Conservation (phyloP, 352 stramenopile genomes). For the Phytophthora sansomeana region DNA sequence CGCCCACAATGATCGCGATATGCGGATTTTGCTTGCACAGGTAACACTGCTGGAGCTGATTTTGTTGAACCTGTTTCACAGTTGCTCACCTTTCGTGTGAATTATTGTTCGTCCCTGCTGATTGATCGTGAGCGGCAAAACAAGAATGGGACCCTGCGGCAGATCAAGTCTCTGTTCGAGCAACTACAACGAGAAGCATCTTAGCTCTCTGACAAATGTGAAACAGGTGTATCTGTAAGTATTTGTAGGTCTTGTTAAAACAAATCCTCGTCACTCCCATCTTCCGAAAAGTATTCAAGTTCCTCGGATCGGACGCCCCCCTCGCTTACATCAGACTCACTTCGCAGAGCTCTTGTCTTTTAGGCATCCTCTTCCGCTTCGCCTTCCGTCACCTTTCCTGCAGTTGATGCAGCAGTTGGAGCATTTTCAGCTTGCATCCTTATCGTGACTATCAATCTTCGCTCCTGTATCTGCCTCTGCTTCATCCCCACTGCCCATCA, state of each 20-base stretch:
- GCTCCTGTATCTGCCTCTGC: background rate
- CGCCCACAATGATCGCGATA: slow-evolving; percentile 66
- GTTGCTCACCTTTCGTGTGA: background rate
- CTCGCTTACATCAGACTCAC: slow-evolving; percentile 62
- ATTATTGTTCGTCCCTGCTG: slow-evolving; percentile 18
- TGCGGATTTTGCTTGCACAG: slow-evolving; percentile 69
- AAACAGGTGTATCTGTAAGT: slow-evolving; percentile 19
- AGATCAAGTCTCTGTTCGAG: slow-evolving; percentile 84
- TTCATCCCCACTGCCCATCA: slow-evolving; percentile 15
- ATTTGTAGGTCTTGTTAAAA: slow-evolving; percentile 53
- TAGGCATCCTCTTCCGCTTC: slow-evolving; percentile 43
- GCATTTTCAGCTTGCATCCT: background rate
- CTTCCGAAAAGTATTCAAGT: slow-evolving; percentile 86
- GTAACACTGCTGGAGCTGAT: slow-evolving; percentile 20
- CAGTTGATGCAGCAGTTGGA: background rate
- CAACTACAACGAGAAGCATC: slow-evolving; percentile 66
- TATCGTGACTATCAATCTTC: slow-evolving; percentile 6
- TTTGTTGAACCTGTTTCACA: background rate
- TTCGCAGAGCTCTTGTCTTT: slow-evolving; percentile 52
- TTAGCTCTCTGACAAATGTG: slow-evolving; percentile 21
- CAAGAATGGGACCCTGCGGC: slow-evolving; percentile 73
- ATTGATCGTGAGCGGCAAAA: slow-evolving; percentile 74
- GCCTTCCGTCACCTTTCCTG: slow-evolving; percentile 4
- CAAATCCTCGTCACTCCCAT: slow-evolving; percentile 82
- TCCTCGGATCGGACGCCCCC: slow-evolving; percentile 81